These are phyloP conservation scores for Mitragyna speciosa DNA, from an alignment of 257 asterid species.

Conservation along the genomic window DNA sequence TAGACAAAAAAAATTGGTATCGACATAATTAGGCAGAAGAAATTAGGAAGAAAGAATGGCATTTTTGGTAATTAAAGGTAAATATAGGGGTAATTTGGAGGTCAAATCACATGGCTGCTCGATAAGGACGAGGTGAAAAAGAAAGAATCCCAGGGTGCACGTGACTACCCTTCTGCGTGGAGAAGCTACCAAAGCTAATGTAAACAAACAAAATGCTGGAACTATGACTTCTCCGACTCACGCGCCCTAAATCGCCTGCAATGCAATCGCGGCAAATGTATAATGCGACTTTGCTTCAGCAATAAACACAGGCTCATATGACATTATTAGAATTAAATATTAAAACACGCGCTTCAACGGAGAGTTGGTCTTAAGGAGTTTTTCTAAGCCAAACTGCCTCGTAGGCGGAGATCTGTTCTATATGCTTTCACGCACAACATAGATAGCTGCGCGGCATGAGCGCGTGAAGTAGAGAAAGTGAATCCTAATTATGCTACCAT, in stretches of 20 bases:
- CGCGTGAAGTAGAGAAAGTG: constrained; percentile 4
- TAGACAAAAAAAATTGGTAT: no score
- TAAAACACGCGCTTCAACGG: background rate
- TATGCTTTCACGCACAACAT: background rate
- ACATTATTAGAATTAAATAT: background rate
- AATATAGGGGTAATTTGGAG: background rate
- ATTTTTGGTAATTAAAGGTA: constrained; percentile 8
- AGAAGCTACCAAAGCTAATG: background rate
- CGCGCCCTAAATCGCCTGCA: background rate
- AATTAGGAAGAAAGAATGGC: no score
- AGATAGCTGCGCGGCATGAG: background rate
- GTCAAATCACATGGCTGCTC: constrained; percentile 35
- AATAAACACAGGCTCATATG: background rate
- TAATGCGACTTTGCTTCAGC: background rate
- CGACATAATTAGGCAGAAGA: no score
- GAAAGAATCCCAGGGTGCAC: constrained; percentile 31
- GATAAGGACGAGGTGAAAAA: constrained; percentile 32
- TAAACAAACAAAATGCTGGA: background rate
- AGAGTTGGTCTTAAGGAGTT: background rate
- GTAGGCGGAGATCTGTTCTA: background rate
- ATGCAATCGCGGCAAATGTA: background rate
- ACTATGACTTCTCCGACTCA: background rate
- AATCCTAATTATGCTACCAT: constrained; percentile 5
- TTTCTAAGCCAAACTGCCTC: background rate
- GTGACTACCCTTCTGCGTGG: constrained; percentile 10